Evolutionary conservation across 306 rosid species (phyloP).

Genomic region (Malus fusca): DNA sequence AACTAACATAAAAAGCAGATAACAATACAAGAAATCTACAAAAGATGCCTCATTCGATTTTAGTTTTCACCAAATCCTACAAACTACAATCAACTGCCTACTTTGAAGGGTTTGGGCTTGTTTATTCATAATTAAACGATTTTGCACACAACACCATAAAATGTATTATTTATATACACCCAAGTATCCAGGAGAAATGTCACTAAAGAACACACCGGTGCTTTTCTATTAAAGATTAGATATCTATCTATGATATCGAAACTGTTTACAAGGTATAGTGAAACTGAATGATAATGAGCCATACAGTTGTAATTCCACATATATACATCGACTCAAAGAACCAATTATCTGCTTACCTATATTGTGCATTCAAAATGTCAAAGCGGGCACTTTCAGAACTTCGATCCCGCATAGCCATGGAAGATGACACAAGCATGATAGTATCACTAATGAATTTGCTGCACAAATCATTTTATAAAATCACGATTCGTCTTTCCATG

Average conservation of each 20-base stretch:
- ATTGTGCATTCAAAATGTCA: constrained; percentile 65
- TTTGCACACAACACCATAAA: background rate
- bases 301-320: background rate
- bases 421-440: constrained; percentile 70
- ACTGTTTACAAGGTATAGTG: background rate
- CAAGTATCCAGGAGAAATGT: background rate
- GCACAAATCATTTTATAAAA: constrained; percentile 24
- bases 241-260: background rate
- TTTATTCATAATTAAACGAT: background rate
- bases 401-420: constrained; percentile 84
- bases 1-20: background rate
- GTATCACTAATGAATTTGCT: constrained; percentile 90
- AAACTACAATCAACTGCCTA: background rate
- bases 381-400: constrained; percentile 80
- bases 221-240: background rate
- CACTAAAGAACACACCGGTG: background rate
- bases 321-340: background rate
- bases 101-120: background rate
- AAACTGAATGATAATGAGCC: background rate
- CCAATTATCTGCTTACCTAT: constrained; percentile 42
- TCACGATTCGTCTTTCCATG: background rate
- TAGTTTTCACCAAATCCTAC: background rate
- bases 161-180: background rate
- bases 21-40: background rate
- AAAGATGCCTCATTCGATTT: background rate